Evolutionary conservation across 83 land plant genomes (phyloP).

Genomic region (Larix sibirica): DNA sequence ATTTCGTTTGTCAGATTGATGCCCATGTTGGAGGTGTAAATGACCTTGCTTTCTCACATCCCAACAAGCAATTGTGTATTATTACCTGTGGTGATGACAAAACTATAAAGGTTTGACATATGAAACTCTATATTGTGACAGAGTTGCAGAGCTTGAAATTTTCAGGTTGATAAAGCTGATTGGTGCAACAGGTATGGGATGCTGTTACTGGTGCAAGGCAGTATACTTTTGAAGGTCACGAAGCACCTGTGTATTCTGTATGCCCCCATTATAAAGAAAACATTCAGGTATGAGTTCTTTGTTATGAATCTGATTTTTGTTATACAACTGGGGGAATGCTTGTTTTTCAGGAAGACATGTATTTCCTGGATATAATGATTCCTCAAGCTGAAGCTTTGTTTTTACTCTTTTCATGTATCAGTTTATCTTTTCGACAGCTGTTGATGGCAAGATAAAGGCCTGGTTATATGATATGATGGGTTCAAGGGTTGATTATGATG

Average conservation of each 20-base stretch:
- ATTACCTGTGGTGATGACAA: constrained; percentile 98
- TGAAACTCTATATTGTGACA: constrained; percentile 1
- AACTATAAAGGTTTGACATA: constrained; percentile 73
- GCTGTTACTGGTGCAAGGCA: constrained; percentile 64
- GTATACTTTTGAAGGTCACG: constrained; percentile 90
- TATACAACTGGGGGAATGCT: not conserved
- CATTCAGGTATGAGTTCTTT: constrained; percentile 62
- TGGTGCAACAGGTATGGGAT: constrained; percentile 80
- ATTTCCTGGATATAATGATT: constrained; percentile 30
- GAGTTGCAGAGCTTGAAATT: not conserved
- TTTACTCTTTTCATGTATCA: constrained; percentile 20
- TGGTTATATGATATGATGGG: constrained; percentile 91
- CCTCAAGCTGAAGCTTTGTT: not conserved
- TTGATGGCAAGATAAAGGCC: constrained; percentile 94
- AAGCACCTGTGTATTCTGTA: constrained; percentile 88
- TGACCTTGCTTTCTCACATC: constrained; percentile 91
- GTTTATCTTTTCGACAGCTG: constrained; percentile 91
- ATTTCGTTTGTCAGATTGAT: constrained; percentile 69
- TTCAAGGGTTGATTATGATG: constrained; percentile 94
- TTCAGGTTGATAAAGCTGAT: not conserved
- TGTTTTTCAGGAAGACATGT: constrained; percentile 16
- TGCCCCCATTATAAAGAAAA: constrained; percentile 95
- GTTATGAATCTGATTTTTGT: not conserved
- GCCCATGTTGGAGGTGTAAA: constrained; percentile 95
- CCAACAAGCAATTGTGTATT: constrained; percentile 74